phyloP scores from a whole-genome alignment of 208 protist species.

The Leishmania tropica region DNA sequence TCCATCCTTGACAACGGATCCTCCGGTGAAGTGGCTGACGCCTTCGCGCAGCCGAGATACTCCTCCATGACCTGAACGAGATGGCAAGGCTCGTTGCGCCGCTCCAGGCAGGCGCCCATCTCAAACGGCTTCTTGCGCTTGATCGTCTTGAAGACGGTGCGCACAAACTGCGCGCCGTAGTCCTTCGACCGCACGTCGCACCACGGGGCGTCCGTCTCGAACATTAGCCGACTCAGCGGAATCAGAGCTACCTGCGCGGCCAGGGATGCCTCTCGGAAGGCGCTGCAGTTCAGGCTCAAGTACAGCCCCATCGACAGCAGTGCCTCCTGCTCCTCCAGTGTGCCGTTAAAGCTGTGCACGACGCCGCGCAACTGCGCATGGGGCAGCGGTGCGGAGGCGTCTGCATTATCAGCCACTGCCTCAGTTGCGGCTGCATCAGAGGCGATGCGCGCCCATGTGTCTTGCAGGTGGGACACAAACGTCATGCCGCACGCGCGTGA shows the following conservation, averaged over 20 bases:
- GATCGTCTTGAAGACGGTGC: slow-evolving; percentile 56
- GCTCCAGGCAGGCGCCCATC: slow-evolving; percentile 69
- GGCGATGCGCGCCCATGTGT: slow-evolving; percentile 15
- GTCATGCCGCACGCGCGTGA: slow-evolving; percentile 85
- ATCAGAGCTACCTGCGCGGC: slow-evolving; percentile 77
- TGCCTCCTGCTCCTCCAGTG: slow-evolving; percentile 72
- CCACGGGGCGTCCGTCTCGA: slow-evolving; percentile 96
- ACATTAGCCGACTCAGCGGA: slow-evolving; percentile 83
- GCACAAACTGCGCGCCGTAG: slow-evolving; percentile 77
- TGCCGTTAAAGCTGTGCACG: slow-evolving; percentile 96
- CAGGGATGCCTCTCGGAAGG: slow-evolving; percentile 83
- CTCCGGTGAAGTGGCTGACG: not conserved
- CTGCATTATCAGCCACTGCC: not conserved
- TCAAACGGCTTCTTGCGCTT: slow-evolving; percentile 72
- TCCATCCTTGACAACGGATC: slow-evolving; percentile 18
- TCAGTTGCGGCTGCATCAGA: not conserved
- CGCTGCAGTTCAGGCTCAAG: slow-evolving; percentile 93
- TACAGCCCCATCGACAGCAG: slow-evolving; percentile 83
- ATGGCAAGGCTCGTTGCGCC: slow-evolving; percentile 93
- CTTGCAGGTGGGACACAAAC: slow-evolving; percentile 76
- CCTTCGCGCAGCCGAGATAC: slow-evolving; percentile 47
- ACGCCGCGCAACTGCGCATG: slow-evolving; percentile 54
- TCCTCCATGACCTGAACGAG: slow-evolving; percentile 80
- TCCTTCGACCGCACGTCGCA: slow-evolving; percentile 93
- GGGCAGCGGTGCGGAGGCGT: not conserved